Conservation (phyloP, 129 eudicot genomes). For the Oenanthe sinensis region DNA sequence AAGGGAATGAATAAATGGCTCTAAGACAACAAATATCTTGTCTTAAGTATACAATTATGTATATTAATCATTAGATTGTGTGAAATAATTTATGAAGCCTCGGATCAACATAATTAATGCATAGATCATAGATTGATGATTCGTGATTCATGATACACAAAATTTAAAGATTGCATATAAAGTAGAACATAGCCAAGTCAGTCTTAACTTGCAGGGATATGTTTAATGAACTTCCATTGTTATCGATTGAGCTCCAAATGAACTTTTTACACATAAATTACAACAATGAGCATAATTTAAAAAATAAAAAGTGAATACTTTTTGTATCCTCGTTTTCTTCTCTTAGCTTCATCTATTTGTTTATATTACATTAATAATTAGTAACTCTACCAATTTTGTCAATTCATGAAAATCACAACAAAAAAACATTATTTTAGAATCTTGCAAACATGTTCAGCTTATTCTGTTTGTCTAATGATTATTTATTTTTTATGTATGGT, state of each 20-base stretch:
- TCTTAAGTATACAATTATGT: background rate
- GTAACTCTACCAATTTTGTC: background rate
- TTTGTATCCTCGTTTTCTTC: background rate
- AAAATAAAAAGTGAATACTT: background rate
- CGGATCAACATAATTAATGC: background rate
- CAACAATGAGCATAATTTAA: background rate
- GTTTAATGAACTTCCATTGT: too few species aligned
- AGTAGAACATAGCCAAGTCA: background rate
- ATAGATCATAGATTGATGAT: background rate
- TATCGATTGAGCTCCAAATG: background rate
- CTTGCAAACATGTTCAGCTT: background rate
- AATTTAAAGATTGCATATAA: background rate
- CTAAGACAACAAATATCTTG: background rate
- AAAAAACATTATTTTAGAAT: too few species aligned
- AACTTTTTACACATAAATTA: background rate
- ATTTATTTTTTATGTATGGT: background rate
- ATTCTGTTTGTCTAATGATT: background rate
- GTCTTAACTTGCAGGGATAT: background rate
- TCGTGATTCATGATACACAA: background rate
- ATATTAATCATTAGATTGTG: background rate
- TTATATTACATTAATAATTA: background rate
- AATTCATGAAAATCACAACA: background rate
- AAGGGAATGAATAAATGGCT: background rate
- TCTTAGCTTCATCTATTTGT: background rate
- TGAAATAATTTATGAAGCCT: background rate